These are phyloP conservation scores for Termitomyces sp. DNA, from an alignment of 768 basidiomycete species.

Conservation along the genomic window DNA sequence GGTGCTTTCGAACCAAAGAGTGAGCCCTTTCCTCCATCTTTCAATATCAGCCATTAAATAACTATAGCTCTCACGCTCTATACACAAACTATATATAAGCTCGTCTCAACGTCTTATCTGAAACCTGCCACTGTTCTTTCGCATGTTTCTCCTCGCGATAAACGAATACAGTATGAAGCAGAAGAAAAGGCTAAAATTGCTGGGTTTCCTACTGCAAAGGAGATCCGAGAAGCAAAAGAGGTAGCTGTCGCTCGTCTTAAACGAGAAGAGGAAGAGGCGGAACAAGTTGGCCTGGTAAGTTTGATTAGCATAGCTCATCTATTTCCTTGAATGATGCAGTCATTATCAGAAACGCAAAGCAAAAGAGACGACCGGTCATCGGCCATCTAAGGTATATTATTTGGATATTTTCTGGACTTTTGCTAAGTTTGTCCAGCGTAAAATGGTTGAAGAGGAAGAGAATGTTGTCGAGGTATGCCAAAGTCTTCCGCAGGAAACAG, in stretches of 20 bases:
- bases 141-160: conserved; percentile 76
- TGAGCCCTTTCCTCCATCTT: conserved; percentile 18
- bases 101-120: conserved; percentile 69
- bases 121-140: conserved; percentile 75
- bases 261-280: conserved; percentile 68
- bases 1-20: conserved; percentile 54
- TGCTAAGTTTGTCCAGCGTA: conserved; percentile 20
- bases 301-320: background rate
- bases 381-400: conserved; percentile 46
- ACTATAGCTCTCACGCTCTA: conserved; percentile 35
- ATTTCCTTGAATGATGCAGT: conserved; percentile 17
- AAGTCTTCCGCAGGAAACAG: conserved; percentile 1
- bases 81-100: conserved; percentile 56
- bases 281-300: conserved; percentile 68
- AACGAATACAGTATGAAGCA: conserved; percentile 71
- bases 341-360: conserved; percentile 55
- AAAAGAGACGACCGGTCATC: conserved; percentile 40
- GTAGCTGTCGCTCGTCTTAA: conserved; percentile 56
- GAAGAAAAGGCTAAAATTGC: conserved; percentile 71
- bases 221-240: conserved; percentile 68
- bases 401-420: background rate
- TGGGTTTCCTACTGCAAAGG: conserved; percentile 77
- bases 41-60: background rate
- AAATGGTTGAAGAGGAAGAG: conserved; percentile 48
- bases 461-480: conserved; percentile 61